Conservation (phyloP, 257 asterid species). For the Gentiana straminea region DNA sequence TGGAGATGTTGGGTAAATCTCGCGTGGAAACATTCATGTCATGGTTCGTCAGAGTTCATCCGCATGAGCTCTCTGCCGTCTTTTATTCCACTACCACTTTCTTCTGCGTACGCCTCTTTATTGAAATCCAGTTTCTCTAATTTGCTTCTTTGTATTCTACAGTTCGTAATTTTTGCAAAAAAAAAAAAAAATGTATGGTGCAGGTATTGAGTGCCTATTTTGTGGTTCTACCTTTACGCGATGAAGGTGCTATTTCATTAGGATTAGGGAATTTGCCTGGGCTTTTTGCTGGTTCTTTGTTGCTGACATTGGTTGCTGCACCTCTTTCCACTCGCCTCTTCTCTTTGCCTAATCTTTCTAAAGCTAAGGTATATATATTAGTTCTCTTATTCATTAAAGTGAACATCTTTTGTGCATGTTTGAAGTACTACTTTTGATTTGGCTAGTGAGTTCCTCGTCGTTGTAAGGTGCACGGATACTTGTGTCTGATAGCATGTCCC, state of each 20-base stretch:
- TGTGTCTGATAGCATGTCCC: too few species aligned
- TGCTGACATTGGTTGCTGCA: conserved; percentile 84
- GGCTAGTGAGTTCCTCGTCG: too few species aligned
- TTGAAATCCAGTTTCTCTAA: neutral
- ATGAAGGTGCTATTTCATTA: conserved; percentile 96
- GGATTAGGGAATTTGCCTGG: conserved; percentile 77
- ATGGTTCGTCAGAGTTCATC: conserved; percentile 63
- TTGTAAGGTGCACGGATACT: too few species aligned
- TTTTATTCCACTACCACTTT: conserved; percentile 67
- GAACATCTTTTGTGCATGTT: too few species aligned
- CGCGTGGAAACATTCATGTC: conserved; percentile 55
- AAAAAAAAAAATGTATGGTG: conserved; percentile 4
- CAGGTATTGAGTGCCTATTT: conserved; percentile 96
- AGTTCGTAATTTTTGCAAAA: neutral
- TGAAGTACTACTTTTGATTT: too few species aligned
- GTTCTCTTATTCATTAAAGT: neutral
- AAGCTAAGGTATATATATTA: conserved; percentile 48
- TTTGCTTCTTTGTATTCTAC: neutral
- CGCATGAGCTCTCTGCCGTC: conserved; percentile 71
- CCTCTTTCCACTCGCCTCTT: conserved; percentile 87
- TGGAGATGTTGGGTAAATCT: conserved; percentile 38
- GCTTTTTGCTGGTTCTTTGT: conserved; percentile 76
- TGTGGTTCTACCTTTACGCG: conserved; percentile 93
- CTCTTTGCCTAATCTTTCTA: conserved; percentile 86
- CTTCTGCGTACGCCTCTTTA: conserved; percentile 55